Conservation (phyloP, 2,329 filamentous ascomycete genomes). For the Diaporthe citrichinensis region DNA sequence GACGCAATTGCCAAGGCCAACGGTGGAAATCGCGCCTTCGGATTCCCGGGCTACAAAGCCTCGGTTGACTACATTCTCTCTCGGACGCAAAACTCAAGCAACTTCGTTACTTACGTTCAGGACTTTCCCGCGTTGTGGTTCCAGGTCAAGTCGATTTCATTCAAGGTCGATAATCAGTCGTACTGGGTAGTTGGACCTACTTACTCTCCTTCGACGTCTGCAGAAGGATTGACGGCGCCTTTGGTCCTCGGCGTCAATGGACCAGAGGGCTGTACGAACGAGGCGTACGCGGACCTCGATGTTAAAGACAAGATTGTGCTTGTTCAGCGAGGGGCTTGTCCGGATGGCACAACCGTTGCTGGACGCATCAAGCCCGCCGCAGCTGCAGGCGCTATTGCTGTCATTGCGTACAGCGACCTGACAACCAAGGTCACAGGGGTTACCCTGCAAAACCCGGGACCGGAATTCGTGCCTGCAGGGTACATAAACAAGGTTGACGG, state of each 20-base stretch:
- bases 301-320: conserved; percentile 15
- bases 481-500: conserved; percentile 23
- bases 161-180: not conserved
- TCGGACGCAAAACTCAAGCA: not conserved
- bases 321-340: conserved; percentile 1
- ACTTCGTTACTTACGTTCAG: conserved; percentile 2
- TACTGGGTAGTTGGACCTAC: conserved; percentile 9
- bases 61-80: conserved; percentile 69
- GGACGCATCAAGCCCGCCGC: conserved; percentile 16
- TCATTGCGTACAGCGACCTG: conserved; percentile 25
- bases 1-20: conserved; percentile 68
- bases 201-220: conserved; percentile 19
- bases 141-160: conserved; percentile 22
- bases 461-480: conserved; percentile 15
- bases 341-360: not conserved
- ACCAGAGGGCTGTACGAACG: conserved; percentile 6
- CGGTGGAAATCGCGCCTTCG: conserved; percentile 72
- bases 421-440: conserved; percentile 10
- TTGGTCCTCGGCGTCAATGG: conserved; percentile 15
- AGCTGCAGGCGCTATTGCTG: not conserved
- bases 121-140: conserved; percentile 7
- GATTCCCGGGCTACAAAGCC: conserved; percentile 70
- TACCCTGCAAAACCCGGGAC: conserved; percentile 1
- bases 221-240: not conserved
- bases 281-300: conserved; percentile 11